Percentiles rank a stretch among this genome's conserved stretches.
These are phyloP conservation scores for Kazachstania sp. DNA, from an alignment of 1,139 yeast genomes.

Conservation along the genomic window DNA sequence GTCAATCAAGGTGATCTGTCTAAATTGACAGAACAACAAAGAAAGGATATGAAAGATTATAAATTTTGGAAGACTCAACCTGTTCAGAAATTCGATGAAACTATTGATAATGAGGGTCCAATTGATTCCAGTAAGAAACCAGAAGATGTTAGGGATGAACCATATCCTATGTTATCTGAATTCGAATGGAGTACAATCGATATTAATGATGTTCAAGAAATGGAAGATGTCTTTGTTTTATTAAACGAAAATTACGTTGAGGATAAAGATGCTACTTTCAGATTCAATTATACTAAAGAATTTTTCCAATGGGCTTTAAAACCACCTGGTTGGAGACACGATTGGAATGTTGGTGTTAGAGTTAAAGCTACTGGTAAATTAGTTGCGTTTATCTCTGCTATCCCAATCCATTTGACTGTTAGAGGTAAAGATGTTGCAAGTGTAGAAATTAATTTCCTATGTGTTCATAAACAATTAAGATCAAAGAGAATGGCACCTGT, in stretches of 20 bases:
- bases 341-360: constrained; percentile 92
- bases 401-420: constrained; percentile 65
- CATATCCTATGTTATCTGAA: constrained; percentile 62
- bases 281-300: constrained; percentile 79
- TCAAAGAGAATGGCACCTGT: constrained; percentile 93
- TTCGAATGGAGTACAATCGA: constrained; percentile 88
- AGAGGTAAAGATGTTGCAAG: constrained; percentile 50
- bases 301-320: constrained; percentile 90
- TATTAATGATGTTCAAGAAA: constrained; percentile 36
- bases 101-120: constrained; percentile 68
- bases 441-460: constrained; percentile 88
- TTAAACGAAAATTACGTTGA: constrained; percentile 89
- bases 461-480: constrained; percentile 88
- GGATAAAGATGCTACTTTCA: constrained; percentile 82
- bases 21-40: constrained; percentile 42
- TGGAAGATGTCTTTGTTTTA: constrained; percentile 59
- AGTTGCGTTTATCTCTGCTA: constrained; percentile 87
- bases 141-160: constrained; percentile 59
- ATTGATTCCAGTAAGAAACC: constrained; percentile 62
- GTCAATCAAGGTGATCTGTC: constrained; percentile 36
- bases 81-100: constrained; percentile 67
- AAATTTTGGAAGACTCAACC: constrained; percentile 99
- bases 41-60: constrained; percentile 78
- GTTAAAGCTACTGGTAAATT: constrained; percentile 67
- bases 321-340: constrained; percentile 86